Base-by-base conservation (phyloP, 2,329 filamentous ascomycete species). In the Fonsecaea monophora region DNA sequence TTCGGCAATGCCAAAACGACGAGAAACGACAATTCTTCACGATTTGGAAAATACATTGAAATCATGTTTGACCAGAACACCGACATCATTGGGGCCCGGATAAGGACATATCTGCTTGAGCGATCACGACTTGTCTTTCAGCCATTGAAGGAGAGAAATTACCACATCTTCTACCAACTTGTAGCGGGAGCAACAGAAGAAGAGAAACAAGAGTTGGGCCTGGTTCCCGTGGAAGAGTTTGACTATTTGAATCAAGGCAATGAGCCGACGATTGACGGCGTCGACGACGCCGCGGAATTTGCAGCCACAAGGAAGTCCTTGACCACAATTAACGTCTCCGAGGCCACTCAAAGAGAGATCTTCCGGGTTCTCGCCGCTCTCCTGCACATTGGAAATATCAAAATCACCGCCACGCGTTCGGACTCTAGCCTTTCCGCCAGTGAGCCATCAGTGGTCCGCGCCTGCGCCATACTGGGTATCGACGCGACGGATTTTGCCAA, bases 1-100 rank as follows among this genome's bases (percentile, higher is more conserved):
- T 99, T 99, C 77, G 95, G 95, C 78, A 99, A 99, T 83, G 95
- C 95, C 62, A 99, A 99, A 83, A 99, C 95, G n/a, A 99, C 95
- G 10, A 87, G 95, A 78, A 99, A 99, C 82, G 95, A 99, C 82
- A 99, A 99, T 82, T 99, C 95, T 53, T 99, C 95, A 50, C 89
- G 95, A 76, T 99, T 99, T 80, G 95, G 95, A 79, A 99, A 99
- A 85, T 99, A 99, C 80, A 98, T 99, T 74, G 95, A 99, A 82
- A 99, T 99, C 78, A 94, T 98, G 92, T 99, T 99, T 79, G 94
- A 98, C 81, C 88, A 92, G 70, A 87, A 90, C 75, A 97, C 92
- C 69, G 95, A 96, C 78, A 99, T 99, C 75, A 97, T 98, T 76
- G 95, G 95, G 73, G 95, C 95, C 64, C 96, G 96, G 83, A 99